Base-by-base conservation (phyloP, 805 yeast genomes). In the Wickerhamiella qilinensis region DNA sequence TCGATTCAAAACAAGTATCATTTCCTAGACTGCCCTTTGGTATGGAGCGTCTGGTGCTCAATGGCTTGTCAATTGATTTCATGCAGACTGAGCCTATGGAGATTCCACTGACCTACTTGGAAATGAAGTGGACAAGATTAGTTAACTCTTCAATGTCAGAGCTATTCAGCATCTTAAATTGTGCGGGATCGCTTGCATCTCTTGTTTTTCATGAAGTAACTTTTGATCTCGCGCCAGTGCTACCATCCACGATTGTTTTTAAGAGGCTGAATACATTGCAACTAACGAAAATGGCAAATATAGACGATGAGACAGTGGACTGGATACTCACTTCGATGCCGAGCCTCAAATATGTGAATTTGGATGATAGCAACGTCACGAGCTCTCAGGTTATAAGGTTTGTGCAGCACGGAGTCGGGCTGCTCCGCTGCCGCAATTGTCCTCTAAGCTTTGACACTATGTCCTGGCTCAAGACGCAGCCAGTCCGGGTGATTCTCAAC, bases 291-390 rank as follows among this genome's bases (percentile, higher is more conserved):
- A 48, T 47, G 51, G 33, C 36, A 16, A 28, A 37, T 7, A 27
- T 48, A 5, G 38, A 38, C 28, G 42, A 42, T 8, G 28, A 25
- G 9, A 18, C 38, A 2, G 27, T 47, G 8, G 35, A 32, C 28
- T 48, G 52, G 50, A 33, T 48, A 16, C 15, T 43, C n/a, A 20
- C 27, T 6, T 39, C 50, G 11, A 39, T 39, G 21, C 46, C 46
- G 18, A 29, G 16, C 9, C 37, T 48, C 18, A 38, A 42, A 9
- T 39, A 41, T 30, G 36, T 43, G 22, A 48, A 48, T 20, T 30
- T 48, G 19, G 52, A 48, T 21, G 45, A 43, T 12, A 48, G 49
- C 17, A 25, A 31, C 16, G 20, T 47, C n/a, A 35, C 46, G 4
- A 51, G 52, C 8, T 46, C 45, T 7, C 36, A 40, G 20, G 30